Evolutionary conservation across 371 early-diverging fungal species (phyloP), one percentile per base, ranked within the genome.

Genomic region (Saksenaea oblongispora): DNA sequence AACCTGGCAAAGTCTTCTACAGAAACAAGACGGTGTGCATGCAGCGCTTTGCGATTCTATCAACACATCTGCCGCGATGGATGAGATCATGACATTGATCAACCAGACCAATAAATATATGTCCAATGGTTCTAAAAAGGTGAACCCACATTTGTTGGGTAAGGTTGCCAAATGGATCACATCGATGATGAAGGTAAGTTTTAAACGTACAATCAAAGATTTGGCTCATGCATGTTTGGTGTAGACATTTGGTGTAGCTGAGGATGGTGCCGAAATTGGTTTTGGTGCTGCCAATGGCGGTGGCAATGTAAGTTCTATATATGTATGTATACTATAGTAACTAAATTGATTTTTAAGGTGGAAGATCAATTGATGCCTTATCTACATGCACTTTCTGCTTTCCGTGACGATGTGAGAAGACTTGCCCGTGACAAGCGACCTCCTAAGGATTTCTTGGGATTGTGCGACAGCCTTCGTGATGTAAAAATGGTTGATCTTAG

Each of bases 11-110:
- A 75, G 72, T 26, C 74, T 96, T 55, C 74, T 70, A 5, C 77
- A 79, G 17, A 81, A 85, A 41, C 90, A 93, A 73, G 75, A 66
- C 47, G 80, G 74, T 42, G 89, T 97, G 26, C 96, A 98, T 71
- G 85, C 75, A 5, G 94, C 98, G 15, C 88, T 99, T 55, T 91
- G 92, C 79, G 98, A 99, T 71, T 94, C 94, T 34, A 92, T 99
- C 76, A 91, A 99, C 73, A 99, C 98, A 15, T 91, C 96, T 5
- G 61, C 66, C 7, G 98, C 90, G 7, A 87, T 99, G 81, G 75
- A 80, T 24, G 91, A 89, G 62, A 76, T 99, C 26, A 82, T 91
- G 67, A 91, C 91, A 10, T 77, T 98, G 34, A 88, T 99, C 61
- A 82, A 84, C 36, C 76, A 84, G 35, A 80, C 94, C 47, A 98